phyloP scores from a whole-genome alignment of 1,284 basidiomycete species.

The Moesziomyces globuligerus region DNA sequence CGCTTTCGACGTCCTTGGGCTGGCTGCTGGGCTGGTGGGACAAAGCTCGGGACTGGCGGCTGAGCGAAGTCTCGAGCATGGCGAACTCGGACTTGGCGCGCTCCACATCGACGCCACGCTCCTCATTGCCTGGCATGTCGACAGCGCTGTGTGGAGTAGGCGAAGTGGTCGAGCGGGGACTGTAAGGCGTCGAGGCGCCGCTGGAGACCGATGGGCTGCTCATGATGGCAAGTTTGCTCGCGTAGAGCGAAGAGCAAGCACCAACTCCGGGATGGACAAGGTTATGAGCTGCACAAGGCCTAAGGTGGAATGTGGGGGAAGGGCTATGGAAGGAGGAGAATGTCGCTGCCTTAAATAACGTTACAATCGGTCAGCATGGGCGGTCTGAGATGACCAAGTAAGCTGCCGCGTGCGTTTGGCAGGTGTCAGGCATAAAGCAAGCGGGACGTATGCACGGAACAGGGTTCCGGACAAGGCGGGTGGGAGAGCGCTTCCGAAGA shows the following conservation, averaged over 20 bases:
- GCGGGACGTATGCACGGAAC: no score
- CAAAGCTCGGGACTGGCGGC: conserved; percentile 16
- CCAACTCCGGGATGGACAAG: no score
- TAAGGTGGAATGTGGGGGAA: no score
- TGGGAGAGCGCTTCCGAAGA: no score
- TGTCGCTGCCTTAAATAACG: not conserved
- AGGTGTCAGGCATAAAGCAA: no score
- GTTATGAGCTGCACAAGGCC: no score
- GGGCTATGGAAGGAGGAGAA: no score
- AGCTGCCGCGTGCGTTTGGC: no score
- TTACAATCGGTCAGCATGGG: no score
- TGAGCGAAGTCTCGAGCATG: conserved; percentile 32
- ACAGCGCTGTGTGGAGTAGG: conserved; percentile 9
- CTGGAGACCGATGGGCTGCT: conserved; percentile 13
- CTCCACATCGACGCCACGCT: conserved; percentile 23
- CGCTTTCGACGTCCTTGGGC: conserved; percentile 23
- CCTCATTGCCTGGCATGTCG: conserved; percentile 8
- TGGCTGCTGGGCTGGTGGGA: conserved; percentile 11
- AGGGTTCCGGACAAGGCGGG: no score
- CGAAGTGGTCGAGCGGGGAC: not conserved
- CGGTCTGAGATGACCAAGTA: no score
- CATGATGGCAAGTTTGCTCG: conserved; percentile 3
- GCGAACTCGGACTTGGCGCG: conserved; percentile 25
- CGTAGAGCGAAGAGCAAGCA: not conserved
- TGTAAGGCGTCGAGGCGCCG: conserved; percentile 19